Base-by-base conservation (phyloP, 352 stramenopile species). In the Globisporangium barbulae region DNA sequence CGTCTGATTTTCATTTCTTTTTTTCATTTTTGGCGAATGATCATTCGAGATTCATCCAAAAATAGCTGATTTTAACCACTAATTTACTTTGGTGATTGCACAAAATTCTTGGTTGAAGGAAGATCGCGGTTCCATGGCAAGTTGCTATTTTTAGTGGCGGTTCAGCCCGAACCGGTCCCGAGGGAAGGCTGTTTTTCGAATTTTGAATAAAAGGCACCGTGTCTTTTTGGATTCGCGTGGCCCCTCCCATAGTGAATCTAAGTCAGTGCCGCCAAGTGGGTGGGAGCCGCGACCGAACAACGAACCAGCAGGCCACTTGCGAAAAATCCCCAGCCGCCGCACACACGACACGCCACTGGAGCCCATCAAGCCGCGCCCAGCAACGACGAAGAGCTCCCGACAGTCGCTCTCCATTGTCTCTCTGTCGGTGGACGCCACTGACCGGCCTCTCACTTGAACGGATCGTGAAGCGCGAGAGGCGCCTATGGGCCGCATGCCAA, bases 401-500 rank as follows among this genome's bases (percentile, higher is more conserved):
- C 41, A 41, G 44, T 17, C 35, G 22, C 37, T 22, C 15, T n/a
- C 31, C 25, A 28, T 2, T 31, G 7, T 33, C 3, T 15, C 15
- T 30, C 45, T 50, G 45, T 55, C 28, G 13, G 50, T 61, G 60
- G 35, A 52, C 45, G 60, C 60, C 17, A 58, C 35, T 9, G 35
- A 41, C 35, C 35, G 35, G 35, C 35, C 10, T 9, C 22, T 10
- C 22, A 22, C 21, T 4, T 28, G 30, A 57, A 42, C 52, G n/a
- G 5, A 31, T 12, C 48, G 17, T 28, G 21, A 53, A 53, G 35
- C 21, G 5, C 54, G 30, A 55, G 31, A 28, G n/a, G 19, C 13
- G n/a, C 39, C 12, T 35, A 70, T 70, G 64, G 64, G 58, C 44
- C 63, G 63, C 57, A 59, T 69, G 31, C 30, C 63, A 12, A 69